These are phyloP conservation scores for Selaginella tamariscina DNA, from an alignment of 75 land plant genomes.

Conservation along the genomic window DNA sequence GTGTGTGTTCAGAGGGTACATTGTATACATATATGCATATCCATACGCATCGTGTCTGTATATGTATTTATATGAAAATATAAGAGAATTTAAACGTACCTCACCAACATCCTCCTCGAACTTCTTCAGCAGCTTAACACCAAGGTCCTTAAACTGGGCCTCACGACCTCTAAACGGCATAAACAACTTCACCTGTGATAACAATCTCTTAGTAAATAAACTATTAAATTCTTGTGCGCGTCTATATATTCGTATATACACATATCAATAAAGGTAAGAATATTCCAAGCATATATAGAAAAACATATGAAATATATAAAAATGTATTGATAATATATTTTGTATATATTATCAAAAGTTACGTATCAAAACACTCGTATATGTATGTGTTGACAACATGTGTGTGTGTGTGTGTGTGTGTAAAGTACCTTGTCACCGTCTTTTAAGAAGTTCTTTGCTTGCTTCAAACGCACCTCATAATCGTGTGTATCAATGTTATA, in stretches of 20 bases:
- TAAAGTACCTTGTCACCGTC: slow-evolving; percentile 94
- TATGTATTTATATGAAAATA: not conserved
- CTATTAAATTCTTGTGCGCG: too few species aligned
- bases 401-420: too few species aligned
- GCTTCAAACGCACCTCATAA: slow-evolving; percentile 69
- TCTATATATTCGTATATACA: too few species aligned
- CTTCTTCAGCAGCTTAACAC: slow-evolving; percentile 51
- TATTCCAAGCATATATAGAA: not conserved
- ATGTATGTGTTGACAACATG: too few species aligned
- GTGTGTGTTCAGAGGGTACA: too few species aligned
- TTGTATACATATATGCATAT: too few species aligned
- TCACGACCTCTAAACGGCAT: slow-evolving; percentile 86
- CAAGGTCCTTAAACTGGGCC: slow-evolving; percentile 66
- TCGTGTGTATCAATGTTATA: slow-evolving; percentile 91
- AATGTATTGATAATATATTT: too few species aligned
- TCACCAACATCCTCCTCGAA: slow-evolving; percentile 74
- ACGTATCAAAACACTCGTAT: too few species aligned
- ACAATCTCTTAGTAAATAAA: too few species aligned
- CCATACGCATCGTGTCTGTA: too few species aligned
- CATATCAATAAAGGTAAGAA: not conserved
- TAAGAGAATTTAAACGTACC: slow-evolving; percentile 25
- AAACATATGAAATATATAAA: too few species aligned
- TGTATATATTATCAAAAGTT: too few species aligned
- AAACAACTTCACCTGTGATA: slow-evolving; percentile 73
- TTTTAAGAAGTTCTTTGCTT: slow-evolving; percentile 61